phyloP scores from a whole-genome alignment of 1,284 basidiomycete species.

The Cystobasidiaceae sp. region DNA sequence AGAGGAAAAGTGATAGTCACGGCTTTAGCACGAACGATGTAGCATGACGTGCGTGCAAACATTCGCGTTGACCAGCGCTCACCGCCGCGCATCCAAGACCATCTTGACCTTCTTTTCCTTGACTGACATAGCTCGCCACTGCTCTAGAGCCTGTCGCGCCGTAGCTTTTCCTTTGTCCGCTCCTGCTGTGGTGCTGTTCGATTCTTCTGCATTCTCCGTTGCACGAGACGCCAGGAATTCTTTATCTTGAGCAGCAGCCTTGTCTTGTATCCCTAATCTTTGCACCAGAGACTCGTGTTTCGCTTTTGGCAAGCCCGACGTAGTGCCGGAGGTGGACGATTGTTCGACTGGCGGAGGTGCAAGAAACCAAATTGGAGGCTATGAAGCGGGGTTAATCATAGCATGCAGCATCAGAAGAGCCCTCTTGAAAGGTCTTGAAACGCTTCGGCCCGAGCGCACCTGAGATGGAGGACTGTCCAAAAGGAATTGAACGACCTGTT shows the following conservation, averaged over 20 bases:
- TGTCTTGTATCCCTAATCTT: conserved; percentile 12
- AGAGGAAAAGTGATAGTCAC: neutral
- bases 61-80: neutral
- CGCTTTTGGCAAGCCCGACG: neutral
- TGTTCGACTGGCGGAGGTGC: conserved; percentile 1
- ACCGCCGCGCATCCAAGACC: conserved; percentile 23
- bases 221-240: neutral
- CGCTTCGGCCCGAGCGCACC: too few species aligned
- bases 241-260: conserved; percentile 15
- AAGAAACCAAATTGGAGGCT: conserved; percentile 23
- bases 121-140: conserved; percentile 14
- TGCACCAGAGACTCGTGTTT: conserved; percentile 20
- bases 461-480: neutral
- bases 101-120: conserved; percentile 26
- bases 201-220: neutral
- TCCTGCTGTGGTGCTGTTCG: neutral
- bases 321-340: neutral
- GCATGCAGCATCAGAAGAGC: too few species aligned
- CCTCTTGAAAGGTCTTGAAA: too few species aligned
- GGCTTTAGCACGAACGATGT: neutral
- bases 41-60: neutral
- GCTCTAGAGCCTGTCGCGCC: neutral
- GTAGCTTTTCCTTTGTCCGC: conserved; percentile 17
- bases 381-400: too few species aligned
- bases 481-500: conserved; percentile 22